Percentiles rank a stretch among this genome's conserved stretches.
Conservation (phyloP, 202 grass and related monocot species). For the Zizania palustris region DNA sequence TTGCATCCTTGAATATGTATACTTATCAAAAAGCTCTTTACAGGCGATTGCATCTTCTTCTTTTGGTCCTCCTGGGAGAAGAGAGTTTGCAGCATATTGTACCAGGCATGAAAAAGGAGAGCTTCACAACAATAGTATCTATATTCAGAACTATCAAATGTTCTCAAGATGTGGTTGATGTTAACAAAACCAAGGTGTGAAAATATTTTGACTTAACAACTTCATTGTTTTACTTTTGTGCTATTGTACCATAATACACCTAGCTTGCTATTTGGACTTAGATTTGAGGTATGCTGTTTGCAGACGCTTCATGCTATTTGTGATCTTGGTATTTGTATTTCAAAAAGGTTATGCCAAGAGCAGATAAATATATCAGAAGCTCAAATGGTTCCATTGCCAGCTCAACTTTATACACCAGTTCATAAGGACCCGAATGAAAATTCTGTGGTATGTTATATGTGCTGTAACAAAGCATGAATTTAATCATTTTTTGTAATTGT, state of each 20-base stretch:
- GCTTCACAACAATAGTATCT: conserved; percentile 68
- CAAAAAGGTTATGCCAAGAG: conserved; percentile 72
- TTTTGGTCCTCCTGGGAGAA: conserved; percentile 77
- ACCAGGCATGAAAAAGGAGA: conserved; percentile 78
- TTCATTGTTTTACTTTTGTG: conserved; percentile 40
- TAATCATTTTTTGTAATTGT: conserved; percentile 30
- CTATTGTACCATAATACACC: conserved; percentile 10
- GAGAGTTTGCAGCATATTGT: conserved; percentile 70
- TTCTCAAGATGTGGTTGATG: conserved; percentile 78
- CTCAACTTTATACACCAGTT: conserved; percentile 56
- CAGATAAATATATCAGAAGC: conserved; percentile 52
- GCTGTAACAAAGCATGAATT: conserved; percentile 44
- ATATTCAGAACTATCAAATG: conserved; percentile 86
- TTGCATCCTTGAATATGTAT: neutral
- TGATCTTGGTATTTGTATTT: conserved; percentile 81
- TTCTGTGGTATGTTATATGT: conserved; percentile 73
- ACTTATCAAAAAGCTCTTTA: conserved; percentile 38
- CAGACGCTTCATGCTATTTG: conserved; percentile 90
- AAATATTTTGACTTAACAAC: neutral
- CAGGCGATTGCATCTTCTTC: conserved; percentile 91
- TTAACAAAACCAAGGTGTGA: conserved; percentile 72
- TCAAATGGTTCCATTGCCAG: conserved; percentile 70
- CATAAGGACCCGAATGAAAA: conserved; percentile 63
- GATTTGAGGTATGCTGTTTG: conserved; percentile 46
- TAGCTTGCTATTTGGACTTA: conserved; percentile 36